Base-by-base conservation (phyloP, 441 rosid species). In the Corymbia calophylla region DNA sequence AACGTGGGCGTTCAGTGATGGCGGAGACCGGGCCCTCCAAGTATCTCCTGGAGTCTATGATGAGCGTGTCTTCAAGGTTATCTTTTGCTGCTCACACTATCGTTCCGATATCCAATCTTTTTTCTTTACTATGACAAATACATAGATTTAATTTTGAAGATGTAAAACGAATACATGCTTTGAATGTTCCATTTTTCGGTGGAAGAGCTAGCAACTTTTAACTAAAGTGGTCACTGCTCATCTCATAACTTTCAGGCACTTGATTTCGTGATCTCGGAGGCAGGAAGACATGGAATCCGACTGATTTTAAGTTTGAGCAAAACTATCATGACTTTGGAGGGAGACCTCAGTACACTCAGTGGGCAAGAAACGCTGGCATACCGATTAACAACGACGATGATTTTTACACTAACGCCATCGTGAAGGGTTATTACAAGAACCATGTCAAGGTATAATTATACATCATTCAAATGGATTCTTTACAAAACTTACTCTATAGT, bases 1-100 rank as follows among this genome's bases (percentile, higher is more conserved):
- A 19, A 93, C 95, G 1, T 96, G 95, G 96, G 97, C 95, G 1
- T 96, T 95, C 54, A 90, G 81, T 25, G 97, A 94, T 55, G 96
- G 96, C n/a, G 93, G 92, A 53, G 89, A 88, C 87, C 90, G 89
- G 23, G 93, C 95, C 87, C 94, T 96, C 25, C 96, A 95, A 89
- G 88, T 39, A 1, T 85, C 95, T 48, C 94, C 97, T 11, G 95
- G 94, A 48, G 87, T 90, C 56, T 94, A 95, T 82, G 92, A 91
- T 86, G 94, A 96, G 87, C 25, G 55, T 18, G 88, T 93, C 77
- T 93, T 95, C 89, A 91, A 93, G 94, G 95, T 93, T 70, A n/a
- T 6, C 53, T 9, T 64, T 64, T 19, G 70, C 32, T 19, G 70
- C 32, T 64, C 70, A n/a, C 35, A n/a, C 7, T n/a, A 64, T 64